Percentiles rank a stretch among this genome's conserved stretches.
phyloP scores from a whole-genome alignment of 768 basidiomycete genomes.

The Hydnomerulius pinastri region DNA sequence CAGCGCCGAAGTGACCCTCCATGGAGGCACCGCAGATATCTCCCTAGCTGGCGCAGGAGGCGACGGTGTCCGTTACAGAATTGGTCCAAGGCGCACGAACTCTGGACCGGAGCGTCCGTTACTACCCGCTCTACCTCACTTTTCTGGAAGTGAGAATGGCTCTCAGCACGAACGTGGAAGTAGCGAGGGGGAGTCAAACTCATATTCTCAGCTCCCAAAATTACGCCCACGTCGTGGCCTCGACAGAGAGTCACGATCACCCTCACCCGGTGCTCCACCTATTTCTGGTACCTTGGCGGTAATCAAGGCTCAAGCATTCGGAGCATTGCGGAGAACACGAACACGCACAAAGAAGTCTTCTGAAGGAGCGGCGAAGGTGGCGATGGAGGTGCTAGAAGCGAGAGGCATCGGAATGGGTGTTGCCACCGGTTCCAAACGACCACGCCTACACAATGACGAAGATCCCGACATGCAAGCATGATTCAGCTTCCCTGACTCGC shows the following conservation, averaged over 20 bases:
- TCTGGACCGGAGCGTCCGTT: conserved; percentile 50
- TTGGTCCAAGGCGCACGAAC: conserved; percentile 50
- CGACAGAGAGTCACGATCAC: conserved; percentile 49
- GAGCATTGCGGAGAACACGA: conserved; percentile 78
- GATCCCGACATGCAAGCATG: conserved; percentile 45
- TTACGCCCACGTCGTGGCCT: conserved; percentile 50
- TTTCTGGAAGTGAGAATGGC: conserved; percentile 52
- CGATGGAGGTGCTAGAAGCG: conserved; percentile 80
- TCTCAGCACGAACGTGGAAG: conserved; percentile 55
- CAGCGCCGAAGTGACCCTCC: conserved; percentile 64
- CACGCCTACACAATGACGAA: conserved; percentile 53
- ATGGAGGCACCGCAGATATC: conserved; percentile 74
- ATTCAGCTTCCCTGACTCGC: conserved; percentile 24
- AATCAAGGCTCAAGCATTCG: conserved; percentile 90
- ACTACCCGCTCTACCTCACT: conserved; percentile 48
- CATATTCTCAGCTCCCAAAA: conserved; percentile 43
- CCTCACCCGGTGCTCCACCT: conserved; percentile 46
- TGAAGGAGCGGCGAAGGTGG: conserved; percentile 71
- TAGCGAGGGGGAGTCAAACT: conserved; percentile 54
- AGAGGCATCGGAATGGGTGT: conserved; percentile 66
- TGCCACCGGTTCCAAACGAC: conserved; percentile 38
- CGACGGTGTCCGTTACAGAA: conserved; percentile 63
- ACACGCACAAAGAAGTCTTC: conserved; percentile 71
- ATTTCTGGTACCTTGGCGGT: conserved; percentile 85
- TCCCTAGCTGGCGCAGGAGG: conserved; percentile 51